Base-by-base conservation (phyloP, 306 rosid species). In the Cicer judaicum region DNA sequence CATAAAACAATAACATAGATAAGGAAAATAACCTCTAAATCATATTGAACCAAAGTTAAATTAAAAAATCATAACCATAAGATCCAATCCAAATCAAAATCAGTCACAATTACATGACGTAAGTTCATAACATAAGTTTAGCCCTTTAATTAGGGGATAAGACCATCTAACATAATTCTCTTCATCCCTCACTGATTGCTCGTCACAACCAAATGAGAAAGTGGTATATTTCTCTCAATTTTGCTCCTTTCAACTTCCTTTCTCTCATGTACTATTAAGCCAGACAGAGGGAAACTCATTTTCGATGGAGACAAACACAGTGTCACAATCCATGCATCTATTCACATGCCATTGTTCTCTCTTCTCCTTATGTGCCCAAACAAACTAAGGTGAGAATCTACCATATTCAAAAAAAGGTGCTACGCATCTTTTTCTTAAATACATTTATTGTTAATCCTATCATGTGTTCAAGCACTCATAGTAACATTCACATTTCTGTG, bases 361-460 rank as follows among this genome's bases (percentile, higher is more conserved):
- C 34, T 29, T 29, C 34, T 29, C 63, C 39, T 19, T 5, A 59
- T 59, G 65, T 59, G 41, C 10, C 16, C 15, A 59, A 29, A 59
- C 65, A 59, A 34, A 59, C 43, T 59, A 59, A 59, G 18, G 65
- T 34, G 43, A 29, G 65, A 59, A 13, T 34, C 43, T n/a, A 64
- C 50, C 7, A 29, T 59, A 59, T 64, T 41, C 49, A 64, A 15
- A 64, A 64, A 64, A 16, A 9, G 69, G 48, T 64, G 50, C 29
- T 15, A 18, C 2, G 49, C 69, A 40, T 14, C 49, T 5, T 8
- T 63, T 64, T 64, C 69, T 40, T 64, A 14, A 40, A 64, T 15
- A 34, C 50, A 40, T 39, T 64, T 16, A 64, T 41, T 64, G 69
- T 4, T 15, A 40, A 14, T 16, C 65, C 49, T 48, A n/a, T 62